A percentile compares a stretch with the other conserved stretches of the same genome.
Evolutionary conservation across 345 rosid genomes (phyloP).

Genomic region (Kernera saxatilis): DNA sequence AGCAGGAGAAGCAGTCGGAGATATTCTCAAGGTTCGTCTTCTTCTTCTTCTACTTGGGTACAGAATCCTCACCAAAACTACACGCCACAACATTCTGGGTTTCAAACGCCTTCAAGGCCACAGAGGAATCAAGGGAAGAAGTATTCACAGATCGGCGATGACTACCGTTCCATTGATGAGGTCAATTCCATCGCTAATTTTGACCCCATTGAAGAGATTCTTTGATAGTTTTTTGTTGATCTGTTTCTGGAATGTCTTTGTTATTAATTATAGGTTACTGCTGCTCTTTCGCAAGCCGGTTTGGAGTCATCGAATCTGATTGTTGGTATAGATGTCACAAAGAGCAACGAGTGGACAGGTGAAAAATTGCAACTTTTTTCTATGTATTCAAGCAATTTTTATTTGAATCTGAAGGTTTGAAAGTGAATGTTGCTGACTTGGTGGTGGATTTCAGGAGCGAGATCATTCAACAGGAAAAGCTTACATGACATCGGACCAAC

Average conservation of each 20-base stretch:
- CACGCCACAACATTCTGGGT: constrained; percentile 41
- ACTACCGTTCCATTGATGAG: constrained; percentile 74
- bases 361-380: background rate
- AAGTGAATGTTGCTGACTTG: background rate
- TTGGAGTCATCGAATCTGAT: constrained; percentile 89
- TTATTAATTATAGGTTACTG: constrained; percentile 70
- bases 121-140: constrained; percentile 47
- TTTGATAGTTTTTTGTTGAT: background rate
- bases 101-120: constrained; percentile 9
- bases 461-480: constrained; percentile 61
- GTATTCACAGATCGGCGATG: constrained; percentile 68
- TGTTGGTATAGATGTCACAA: constrained; percentile 87
- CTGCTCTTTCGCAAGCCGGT: constrained; percentile 72
- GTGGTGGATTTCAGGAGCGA: constrained; percentile 38
- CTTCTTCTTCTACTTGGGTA: constrained; percentile 2
- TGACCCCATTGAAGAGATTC: background rate
- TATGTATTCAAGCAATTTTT: background rate
- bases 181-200: constrained; percentile 17
- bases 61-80: constrained; percentile 24
- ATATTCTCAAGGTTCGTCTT: constrained; percentile 6
- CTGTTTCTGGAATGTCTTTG: background rate
- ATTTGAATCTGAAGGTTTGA: background rate
- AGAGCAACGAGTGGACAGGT: constrained; percentile 97
- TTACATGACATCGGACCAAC: constrained; percentile 55
- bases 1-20: background rate